Base-by-base conservation (phyloP, 805 yeast species). In the Lipomyces kockii region DNA sequence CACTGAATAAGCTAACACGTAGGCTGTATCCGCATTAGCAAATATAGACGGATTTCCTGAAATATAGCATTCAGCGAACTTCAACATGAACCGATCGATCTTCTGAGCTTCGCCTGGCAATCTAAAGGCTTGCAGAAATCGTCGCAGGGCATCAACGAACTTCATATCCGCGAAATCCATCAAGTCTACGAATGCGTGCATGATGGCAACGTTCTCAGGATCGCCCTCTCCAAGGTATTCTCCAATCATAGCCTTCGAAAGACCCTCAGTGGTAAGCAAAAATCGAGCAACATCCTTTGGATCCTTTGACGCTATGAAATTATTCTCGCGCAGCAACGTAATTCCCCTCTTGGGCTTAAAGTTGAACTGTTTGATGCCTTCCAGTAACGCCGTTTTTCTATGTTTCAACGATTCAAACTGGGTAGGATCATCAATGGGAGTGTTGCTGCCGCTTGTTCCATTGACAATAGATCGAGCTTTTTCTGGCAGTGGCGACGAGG, bases 31-130 rank as follows among this genome's bases (percentile, higher is more conserved):
- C 1, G 77, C 77, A 34, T 73, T 74, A 0, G 97, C 87, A 78
- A 94, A 94, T 0, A 88, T 83, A n/a, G 82, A 82, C 9, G 97
- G 97, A 76, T 95, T 95, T 69, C 94, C 97, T 71, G 90, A 87
- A 27, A 88, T 88, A 76, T 88, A 95, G 72, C 97, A 84, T 78
- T 92, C 97, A 4, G 99, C 99, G 81, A 96, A 96, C 76, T 95
- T 94, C 77, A 95, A 85, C 97, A 96, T 91, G 76, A 88, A 92
- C 73, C 99, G 85, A 82, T 95, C 99, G 76, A 95, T 94, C 76
- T 95, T 94, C 80, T 95, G 99, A 4, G 97, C 93, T 80, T 95
- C 99, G 61, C 99, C 99, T 1, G 99, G 99, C 67, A 95, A 83
- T 77, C 99, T 84, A 80, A 95, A 96, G 59, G 87, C 84, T 76